These are phyloP conservation scores for Suillus sp. DNA, from an alignment of 768 basidiomycete genomes.

Conservation along the genomic window DNA sequence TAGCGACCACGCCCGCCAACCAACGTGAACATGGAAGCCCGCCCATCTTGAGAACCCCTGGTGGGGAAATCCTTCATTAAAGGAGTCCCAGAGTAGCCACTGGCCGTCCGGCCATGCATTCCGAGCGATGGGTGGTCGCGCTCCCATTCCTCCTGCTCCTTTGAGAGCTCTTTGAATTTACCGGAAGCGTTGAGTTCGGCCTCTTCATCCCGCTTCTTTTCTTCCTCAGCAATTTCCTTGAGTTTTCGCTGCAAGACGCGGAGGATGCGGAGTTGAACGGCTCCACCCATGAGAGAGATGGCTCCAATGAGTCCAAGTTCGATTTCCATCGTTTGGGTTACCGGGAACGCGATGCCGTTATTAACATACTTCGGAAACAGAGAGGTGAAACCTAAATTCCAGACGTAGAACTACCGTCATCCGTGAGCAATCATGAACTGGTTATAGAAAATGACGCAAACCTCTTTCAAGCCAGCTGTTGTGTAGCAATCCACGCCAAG, in stretches of 20 bases:
- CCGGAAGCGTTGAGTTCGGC: conserved; percentile 75
- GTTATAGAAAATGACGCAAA: conserved; percentile 32
- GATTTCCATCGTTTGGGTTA: conserved; percentile 90
- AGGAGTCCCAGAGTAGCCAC: conserved; percentile 62
- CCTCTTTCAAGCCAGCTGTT: conserved; percentile 91
- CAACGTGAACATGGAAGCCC: conserved; percentile 50
- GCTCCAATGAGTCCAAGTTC: conserved; percentile 89
- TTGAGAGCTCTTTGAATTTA: conserved; percentile 60
- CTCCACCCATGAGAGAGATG: conserved; percentile 81
- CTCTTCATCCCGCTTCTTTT: conserved; percentile 69
- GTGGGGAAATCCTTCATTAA: conserved; percentile 66
- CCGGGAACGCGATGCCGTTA: conserved; percentile 74
- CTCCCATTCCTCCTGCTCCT: conserved; percentile 86
- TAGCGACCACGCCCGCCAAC: conserved; percentile 57
- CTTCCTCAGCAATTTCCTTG: conserved; percentile 76
- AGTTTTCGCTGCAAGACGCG: conserved; percentile 78
- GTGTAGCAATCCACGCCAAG: conserved; percentile 94
- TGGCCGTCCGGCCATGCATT: conserved; percentile 64
- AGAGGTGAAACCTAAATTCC: conserved; percentile 85
- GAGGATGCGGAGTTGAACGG: conserved; percentile 88
- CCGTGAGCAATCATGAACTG: conserved; percentile 17
- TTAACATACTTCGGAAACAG: conserved; percentile 78
- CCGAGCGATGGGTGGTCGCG: conserved; percentile 70
- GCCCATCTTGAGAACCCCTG: conserved; percentile 47
- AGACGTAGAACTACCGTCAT: conserved; percentile 80